phyloP scores from a whole-genome alignment of 768 basidiomycete genomes.

The Cystobasidiopsis lactophilus region DNA sequence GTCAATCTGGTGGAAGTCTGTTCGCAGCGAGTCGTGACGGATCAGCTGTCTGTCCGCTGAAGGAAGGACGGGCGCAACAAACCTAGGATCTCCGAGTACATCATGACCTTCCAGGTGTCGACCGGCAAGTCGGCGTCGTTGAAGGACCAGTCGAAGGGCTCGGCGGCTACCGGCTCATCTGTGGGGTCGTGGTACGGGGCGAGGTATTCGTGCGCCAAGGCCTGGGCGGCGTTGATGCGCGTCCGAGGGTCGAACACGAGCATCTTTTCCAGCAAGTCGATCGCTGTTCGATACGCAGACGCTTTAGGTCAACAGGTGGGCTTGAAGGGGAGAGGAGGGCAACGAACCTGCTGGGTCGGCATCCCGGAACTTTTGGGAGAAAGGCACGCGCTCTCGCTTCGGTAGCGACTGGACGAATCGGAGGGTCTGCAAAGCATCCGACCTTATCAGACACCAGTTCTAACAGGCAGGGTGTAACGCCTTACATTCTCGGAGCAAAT shows the following conservation, averaged over 20 bases:
- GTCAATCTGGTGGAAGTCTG: conserved; percentile 19
- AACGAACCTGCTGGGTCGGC: conserved; percentile 60
- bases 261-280: conserved; percentile 96
- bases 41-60: background rate
- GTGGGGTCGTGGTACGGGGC: conserved; percentile 95
- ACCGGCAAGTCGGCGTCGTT: conserved; percentile 97
- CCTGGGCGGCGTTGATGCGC: conserved; percentile 79
- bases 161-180: conserved; percentile 79
- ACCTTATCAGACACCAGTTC: background rate
- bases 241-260: conserved; percentile 94
- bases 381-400: conserved; percentile 85
- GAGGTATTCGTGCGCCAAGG: conserved; percentile 80
- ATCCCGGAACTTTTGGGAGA: conserved; percentile 74
- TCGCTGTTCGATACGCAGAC: conserved; percentile 32
- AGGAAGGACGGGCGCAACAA: conserved; percentile 19
- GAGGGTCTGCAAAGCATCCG: conserved; percentile 42
- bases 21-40: background rate
- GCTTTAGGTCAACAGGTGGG: too few relatives aligned
- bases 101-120: conserved; percentile 99
- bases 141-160: conserved; percentile 98
- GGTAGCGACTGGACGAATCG: conserved; percentile 96
- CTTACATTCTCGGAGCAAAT: conserved; percentile 91
- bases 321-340: background rate
- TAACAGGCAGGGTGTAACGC: conserved; percentile 9
- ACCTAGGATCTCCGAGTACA: conserved; percentile 98